These are phyloP conservation scores for Falciphora oryzae DNA, from an alignment of 2,329 filamentous ascomycete genomes.

Conservation along the genomic window DNA sequence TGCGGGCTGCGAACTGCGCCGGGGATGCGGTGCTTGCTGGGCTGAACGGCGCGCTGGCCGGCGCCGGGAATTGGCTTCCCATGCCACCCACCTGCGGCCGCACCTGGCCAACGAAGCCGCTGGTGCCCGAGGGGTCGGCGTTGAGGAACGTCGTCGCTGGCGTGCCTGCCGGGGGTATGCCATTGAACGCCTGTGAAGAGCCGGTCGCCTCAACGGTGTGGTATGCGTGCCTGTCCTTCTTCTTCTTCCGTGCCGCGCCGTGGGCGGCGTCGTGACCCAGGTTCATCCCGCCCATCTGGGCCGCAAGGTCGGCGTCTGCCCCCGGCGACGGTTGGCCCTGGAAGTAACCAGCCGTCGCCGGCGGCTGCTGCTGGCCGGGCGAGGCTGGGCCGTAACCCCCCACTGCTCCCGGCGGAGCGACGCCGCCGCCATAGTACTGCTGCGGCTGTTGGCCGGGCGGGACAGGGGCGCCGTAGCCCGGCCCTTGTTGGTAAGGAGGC, in stretches of 20 bases:
- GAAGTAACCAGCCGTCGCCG: slow-evolving; percentile 26
- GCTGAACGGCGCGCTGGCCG: slow-evolving; percentile 47
- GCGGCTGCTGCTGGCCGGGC: slow-evolving; percentile 16
- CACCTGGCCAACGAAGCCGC: slow-evolving; percentile 38
- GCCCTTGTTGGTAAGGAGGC: slow-evolving; percentile 46
- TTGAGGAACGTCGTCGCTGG: slow-evolving; percentile 55
- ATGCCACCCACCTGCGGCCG: slow-evolving; percentile 28
- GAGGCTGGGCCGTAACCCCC: slow-evolving; percentile 21
- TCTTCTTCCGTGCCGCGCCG: slow-evolving; percentile 59
- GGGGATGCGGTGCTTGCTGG: slow-evolving; percentile 35
- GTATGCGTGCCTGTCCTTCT: slow-evolving; percentile 92
- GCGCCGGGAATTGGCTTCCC: slow-evolving; percentile 56
- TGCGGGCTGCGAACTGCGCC: slow-evolving; percentile 40
- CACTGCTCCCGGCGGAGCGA: slow-evolving; percentile 18
- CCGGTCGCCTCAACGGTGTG: slow-evolving; percentile 74
- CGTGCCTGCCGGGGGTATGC: slow-evolving; percentile 53
- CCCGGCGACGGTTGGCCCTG: slow-evolving; percentile 26
- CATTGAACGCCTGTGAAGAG: slow-evolving; percentile 64
- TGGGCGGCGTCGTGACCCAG: slow-evolving; percentile 51
- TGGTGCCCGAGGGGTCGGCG: slow-evolving; percentile 39
- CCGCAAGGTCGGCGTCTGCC: slow-evolving; percentile 48
- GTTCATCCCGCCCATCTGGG: slow-evolving; percentile 74
- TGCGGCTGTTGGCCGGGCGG: slow-evolving; percentile 31
- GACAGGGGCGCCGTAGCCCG: slow-evolving; percentile 31
- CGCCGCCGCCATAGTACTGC: slow-evolving; percentile 27